Conservation (phyloP, 257 asterid genomes). For the Salvia rosmarinus region DNA sequence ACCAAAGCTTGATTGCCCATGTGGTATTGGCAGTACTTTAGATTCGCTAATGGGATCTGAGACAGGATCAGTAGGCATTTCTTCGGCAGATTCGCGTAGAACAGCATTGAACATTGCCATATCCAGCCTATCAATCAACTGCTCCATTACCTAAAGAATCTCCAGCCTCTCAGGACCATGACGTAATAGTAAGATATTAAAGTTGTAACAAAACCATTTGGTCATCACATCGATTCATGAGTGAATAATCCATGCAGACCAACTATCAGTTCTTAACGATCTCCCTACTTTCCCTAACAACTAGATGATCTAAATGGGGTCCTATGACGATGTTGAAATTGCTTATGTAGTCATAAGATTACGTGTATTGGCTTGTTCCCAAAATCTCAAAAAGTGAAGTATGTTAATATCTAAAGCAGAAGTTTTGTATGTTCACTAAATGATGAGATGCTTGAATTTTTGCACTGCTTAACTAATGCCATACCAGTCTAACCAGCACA, state of each 20-base stretch:
- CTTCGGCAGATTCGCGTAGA: constrained; percentile 89
- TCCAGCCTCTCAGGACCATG: not conserved
- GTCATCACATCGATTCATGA: not conserved
- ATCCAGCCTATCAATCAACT: constrained; percentile 82
- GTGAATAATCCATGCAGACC: not conserved
- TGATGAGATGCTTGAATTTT: constrained; percentile 12
- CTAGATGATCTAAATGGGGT: not conserved
- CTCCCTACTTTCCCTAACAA: not conserved
- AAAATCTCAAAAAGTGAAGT: not conserved
- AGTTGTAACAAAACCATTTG: not conserved
- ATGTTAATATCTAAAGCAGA: not conserved
- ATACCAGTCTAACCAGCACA: constrained; percentile 76
- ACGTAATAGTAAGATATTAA: not conserved
- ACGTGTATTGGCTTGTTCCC: not conserved
- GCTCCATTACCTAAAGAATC: constrained; percentile 81
- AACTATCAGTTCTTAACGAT: not conserved
- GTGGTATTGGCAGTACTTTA: constrained; percentile 76
- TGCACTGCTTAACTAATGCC: constrained; percentile 19
- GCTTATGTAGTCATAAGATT: not conserved
- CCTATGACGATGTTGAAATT: not conserved
- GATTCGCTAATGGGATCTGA: constrained; percentile 88
- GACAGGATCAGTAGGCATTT: constrained; percentile 91
- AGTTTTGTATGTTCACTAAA: not conserved
- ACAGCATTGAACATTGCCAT: constrained; percentile 94
- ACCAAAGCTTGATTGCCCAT: constrained; percentile 88